These are phyloP conservation scores for Lentinus polychrous DNA, from an alignment of 1,284 basidiomycete species.

Conservation along the genomic window DNA sequence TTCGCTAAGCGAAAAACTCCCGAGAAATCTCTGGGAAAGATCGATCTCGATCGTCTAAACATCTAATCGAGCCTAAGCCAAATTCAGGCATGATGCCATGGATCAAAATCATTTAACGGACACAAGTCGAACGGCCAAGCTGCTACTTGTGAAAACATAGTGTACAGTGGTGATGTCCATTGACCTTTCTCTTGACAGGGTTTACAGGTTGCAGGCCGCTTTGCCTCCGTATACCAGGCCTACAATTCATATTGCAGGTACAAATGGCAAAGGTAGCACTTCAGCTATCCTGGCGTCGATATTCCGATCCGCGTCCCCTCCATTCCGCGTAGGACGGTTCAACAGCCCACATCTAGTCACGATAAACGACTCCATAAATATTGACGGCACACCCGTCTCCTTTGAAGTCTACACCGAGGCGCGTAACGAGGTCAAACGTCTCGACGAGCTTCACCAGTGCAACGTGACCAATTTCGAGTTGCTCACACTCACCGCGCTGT, in stretches of 20 bases:
- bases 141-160: too few relatives aligned
- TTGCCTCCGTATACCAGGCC: conserved; percentile 72
- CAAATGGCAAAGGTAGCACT: conserved; percentile 96
- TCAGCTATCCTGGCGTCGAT: conserved; percentile 80
- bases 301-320: conserved; percentile 48
- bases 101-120: too few relatives aligned
- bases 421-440: conserved; percentile 42
- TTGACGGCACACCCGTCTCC: conserved; percentile 56
- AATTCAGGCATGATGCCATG: too few relatives aligned
- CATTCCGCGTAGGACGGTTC: conserved; percentile 74
- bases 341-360: conserved; percentile 90
- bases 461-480: conserved; percentile 78
- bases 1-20: neutral
- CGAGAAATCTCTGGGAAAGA: neutral
- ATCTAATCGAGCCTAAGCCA: too few relatives aligned
- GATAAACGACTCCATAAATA: conserved; percentile 70
- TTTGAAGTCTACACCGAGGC: conserved; percentile 44
- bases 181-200: conserved; percentile 72
- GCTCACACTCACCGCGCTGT: conserved; percentile 73
- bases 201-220: conserved; percentile 48
- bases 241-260: conserved; percentile 90
- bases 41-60: neutral
- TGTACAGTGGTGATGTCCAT: conserved; percentile 49
- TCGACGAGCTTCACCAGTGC: conserved; percentile 39
- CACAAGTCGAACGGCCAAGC: too few relatives aligned